Evolutionary conservation across 495 filamentous ascomycete genomes (phyloP).

Genomic region (Hypoxylon lienhwacheense): DNA sequence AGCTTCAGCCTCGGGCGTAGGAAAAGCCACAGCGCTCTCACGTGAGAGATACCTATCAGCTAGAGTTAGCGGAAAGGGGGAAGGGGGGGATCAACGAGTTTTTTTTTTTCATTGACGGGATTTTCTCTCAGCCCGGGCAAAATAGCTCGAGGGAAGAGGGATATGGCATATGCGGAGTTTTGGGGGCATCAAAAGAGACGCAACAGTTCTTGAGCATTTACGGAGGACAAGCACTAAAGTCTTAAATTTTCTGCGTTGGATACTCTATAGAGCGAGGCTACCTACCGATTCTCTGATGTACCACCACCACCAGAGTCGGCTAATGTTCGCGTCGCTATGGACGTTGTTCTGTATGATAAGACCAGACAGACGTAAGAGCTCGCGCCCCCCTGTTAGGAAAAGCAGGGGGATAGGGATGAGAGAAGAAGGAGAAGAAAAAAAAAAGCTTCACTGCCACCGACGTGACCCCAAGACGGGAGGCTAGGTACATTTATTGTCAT

Average conservation of each 20-base stretch:
- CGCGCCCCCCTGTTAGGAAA: background rate
- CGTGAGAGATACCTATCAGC: conserved; percentile 28
- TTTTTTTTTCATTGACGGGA: conserved; percentile 9
- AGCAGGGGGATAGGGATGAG: background rate
- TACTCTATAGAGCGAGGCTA: conserved; percentile 19
- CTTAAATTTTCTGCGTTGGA: conserved; percentile 17
- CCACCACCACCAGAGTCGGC: conserved; percentile 5
- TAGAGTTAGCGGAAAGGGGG: conserved; percentile 20
- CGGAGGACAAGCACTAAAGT: conserved; percentile 16
- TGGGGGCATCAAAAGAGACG: conserved; percentile 24
- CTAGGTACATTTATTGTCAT: conserved; percentile 1
- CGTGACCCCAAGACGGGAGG: background rate
- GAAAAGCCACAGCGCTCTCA: conserved; percentile 55
- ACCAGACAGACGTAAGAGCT: conserved; percentile 1
- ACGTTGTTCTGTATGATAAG: conserved; percentile 27
- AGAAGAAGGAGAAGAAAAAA: background rate
- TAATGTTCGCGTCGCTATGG: conserved; percentile 10
- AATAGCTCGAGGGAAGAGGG: conserved; percentile 12
- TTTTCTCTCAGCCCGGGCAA: conserved; percentile 3
- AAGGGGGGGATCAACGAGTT: too few species aligned
- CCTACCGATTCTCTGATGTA: conserved; percentile 8
- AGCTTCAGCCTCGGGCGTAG: conserved; percentile 62
- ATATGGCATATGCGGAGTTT: conserved; percentile 29
- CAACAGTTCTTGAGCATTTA: conserved; percentile 31
- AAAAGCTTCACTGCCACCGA: conserved; percentile 11